phyloP scores from a whole-genome alignment of 192 early-diverging fungal species.

The Backusella tuberculispora region DNA sequence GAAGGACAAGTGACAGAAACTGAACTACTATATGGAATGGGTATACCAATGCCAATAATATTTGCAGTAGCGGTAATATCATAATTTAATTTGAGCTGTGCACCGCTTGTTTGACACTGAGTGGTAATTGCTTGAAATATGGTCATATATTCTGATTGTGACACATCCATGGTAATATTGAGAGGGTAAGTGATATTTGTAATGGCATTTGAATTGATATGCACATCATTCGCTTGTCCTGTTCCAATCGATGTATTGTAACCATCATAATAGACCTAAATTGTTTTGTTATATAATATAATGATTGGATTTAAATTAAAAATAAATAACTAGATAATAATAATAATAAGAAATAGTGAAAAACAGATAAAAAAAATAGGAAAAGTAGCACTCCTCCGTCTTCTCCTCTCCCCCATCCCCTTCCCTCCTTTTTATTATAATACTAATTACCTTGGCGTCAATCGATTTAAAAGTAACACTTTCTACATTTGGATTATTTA shows the following conservation, averaged over 20 bases:
- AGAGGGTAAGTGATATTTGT: slow-evolving; percentile 51
- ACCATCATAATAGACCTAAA: slow-evolving; percentile 55
- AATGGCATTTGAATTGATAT: slow-evolving; percentile 43
- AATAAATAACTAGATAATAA: background rate
- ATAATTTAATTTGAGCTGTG: slow-evolving; percentile 33
- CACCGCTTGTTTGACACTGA: slow-evolving; percentile 47
- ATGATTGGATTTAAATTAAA: slow-evolving; percentile 1
- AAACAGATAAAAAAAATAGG: no score
- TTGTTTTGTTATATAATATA: background rate
- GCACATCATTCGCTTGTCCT: slow-evolving; percentile 44
- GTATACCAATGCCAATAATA: slow-evolving; percentile 38
- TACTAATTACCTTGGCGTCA: slow-evolving; percentile 36
- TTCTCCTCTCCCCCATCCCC: background rate
- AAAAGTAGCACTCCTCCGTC: no score
- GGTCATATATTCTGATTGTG: slow-evolving; percentile 29
- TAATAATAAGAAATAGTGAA: background rate
- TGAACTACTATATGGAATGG: background rate
- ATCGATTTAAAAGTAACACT: slow-evolving; percentile 51
- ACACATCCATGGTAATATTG: slow-evolving; percentile 36
- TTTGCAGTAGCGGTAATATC: slow-evolving; percentile 24
- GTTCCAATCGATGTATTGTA: slow-evolving; percentile 46
- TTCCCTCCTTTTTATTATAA: background rate
- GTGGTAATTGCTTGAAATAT: slow-evolving; percentile 46
- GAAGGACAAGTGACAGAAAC: slow-evolving; percentile 7
- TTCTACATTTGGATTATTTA: slow-evolving; percentile 53